Conservation (phyloP, 768 basidiomycete genomes). For the Kwoniella pini region DNA sequence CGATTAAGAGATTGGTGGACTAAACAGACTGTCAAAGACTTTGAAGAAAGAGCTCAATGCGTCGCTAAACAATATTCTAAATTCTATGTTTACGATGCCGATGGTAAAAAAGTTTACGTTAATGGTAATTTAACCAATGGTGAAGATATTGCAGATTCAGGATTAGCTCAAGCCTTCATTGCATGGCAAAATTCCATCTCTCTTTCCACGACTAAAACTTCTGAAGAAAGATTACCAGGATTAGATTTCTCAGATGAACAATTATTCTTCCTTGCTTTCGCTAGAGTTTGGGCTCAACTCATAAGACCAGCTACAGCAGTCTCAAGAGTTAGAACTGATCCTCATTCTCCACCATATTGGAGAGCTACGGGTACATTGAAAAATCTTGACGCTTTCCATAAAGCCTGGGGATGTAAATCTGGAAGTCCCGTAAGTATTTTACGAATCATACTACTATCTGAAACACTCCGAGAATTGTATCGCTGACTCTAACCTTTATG, state of each 20-base stretch:
- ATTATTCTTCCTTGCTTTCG: conserved; percentile 90
- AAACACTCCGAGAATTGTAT: too few relatives aligned
- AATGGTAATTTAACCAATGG: conserved; percentile 65
- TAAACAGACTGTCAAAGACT: conserved; percentile 70
- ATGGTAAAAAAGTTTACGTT: conserved; percentile 78
- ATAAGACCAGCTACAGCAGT: conserved; percentile 78
- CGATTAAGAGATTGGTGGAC: conserved; percentile 43
- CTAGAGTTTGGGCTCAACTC: conserved; percentile 79
- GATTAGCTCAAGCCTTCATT: conserved; percentile 64
- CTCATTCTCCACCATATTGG: conserved; percentile 78
- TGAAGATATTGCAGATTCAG: conserved; percentile 54
- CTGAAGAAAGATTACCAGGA: conserved; percentile 76
- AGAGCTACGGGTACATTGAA: conserved; percentile 82
- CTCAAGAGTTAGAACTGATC: conserved; percentile 74
- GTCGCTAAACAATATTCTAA: conserved; percentile 88
- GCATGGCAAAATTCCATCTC: conserved; percentile 78
- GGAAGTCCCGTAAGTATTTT: conserved; percentile 72
- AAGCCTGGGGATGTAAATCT: conserved; percentile 78
- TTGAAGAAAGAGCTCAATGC: conserved; percentile 78
- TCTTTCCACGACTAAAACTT: conserved; percentile 54
- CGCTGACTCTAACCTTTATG: too few relatives aligned
- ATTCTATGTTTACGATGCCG: conserved; percentile 81
- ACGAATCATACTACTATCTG: too few relatives aligned
- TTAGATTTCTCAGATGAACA: conserved; percentile 66
- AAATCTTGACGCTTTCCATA: conserved; percentile 84